phyloP scores from a whole-genome alignment of 2,329 filamentous ascomycete species.

The Pseudogymnoascus sp. region DNA sequence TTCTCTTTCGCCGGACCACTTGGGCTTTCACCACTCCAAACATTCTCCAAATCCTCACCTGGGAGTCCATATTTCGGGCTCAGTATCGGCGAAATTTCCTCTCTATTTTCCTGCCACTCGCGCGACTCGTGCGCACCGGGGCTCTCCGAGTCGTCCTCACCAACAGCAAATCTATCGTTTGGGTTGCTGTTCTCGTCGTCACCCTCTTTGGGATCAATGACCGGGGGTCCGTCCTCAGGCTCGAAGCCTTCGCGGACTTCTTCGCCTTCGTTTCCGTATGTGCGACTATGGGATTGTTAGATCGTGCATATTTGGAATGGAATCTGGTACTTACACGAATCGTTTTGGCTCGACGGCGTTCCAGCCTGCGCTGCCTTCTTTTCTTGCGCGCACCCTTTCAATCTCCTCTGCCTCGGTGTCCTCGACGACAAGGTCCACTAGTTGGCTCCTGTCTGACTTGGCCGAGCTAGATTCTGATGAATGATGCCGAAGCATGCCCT shows the following conservation, averaged over 20 bases:
- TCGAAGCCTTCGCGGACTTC: conserved; percentile 48
- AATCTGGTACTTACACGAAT: conserved; percentile 39
- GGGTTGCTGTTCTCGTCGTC: conserved; percentile 28
- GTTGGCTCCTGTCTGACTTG: conserved; percentile 51
- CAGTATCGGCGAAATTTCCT: conserved; percentile 16
- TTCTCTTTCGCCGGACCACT: conserved; percentile 23
- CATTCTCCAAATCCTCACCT: conserved; percentile 29
- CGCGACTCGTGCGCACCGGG: conserved; percentile 31
- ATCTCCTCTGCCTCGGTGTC: conserved; percentile 53
- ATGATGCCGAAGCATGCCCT: conserved; percentile 35
- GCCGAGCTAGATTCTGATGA: conserved; percentile 40
- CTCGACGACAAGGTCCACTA: conserved; percentile 61
- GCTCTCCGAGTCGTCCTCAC: conserved; percentile 25
- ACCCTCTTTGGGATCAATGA: conserved; percentile 35
- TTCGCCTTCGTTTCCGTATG: conserved; percentile 40
- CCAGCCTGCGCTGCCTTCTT: conserved; percentile 54
- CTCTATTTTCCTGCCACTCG: conserved; percentile 32
- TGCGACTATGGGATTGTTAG: conserved; percentile 30
- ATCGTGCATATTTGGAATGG: neutral
- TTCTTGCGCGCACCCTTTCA: conserved; percentile 52
- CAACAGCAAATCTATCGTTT: conserved; percentile 21
- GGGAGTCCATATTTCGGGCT: conserved; percentile 28
- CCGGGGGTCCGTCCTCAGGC: conserved; percentile 35
- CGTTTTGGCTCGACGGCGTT: conserved; percentile 47
- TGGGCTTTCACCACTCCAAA: conserved; percentile 25